Evolutionary conservation across 768 basidiomycete genomes (phyloP).

Genomic region (Leccinellum luteum): DNA sequence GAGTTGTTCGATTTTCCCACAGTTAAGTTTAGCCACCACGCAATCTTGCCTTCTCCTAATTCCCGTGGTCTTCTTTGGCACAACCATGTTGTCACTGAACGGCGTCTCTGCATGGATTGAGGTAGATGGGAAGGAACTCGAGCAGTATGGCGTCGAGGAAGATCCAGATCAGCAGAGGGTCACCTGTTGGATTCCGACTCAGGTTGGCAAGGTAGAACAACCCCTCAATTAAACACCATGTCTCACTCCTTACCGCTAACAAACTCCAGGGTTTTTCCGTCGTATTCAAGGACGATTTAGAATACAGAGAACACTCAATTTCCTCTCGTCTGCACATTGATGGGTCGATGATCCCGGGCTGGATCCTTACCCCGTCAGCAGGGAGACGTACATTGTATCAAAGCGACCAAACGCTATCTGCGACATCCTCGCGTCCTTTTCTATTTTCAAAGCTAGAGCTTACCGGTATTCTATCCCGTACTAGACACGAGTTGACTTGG

Average conservation of each 20-base stretch:
- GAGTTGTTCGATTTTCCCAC: neutral
- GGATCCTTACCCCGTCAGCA: neutral
- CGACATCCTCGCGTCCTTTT: slow-evolving; percentile 20
- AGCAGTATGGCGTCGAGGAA: slow-evolving; percentile 25
- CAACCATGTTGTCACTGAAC: slow-evolving; percentile 23
- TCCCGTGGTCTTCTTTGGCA: neutral
- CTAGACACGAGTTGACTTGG: too few species aligned
- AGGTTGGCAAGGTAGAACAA: slow-evolving; percentile 23
- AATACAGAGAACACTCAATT: slow-evolving; percentile 8
- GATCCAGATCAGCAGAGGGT: slow-evolving; percentile 13
- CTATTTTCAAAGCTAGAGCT: slow-evolving; percentile 27
- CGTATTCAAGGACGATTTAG: slow-evolving; percentile 13
- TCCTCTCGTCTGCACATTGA: slow-evolving; percentile 14
- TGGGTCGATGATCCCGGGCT: slow-evolving; percentile 12
- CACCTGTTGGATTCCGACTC: slow-evolving; percentile 30
- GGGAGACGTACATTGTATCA: slow-evolving; percentile 5
- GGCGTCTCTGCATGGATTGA: slow-evolving; percentile 26
- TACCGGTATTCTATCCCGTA: slow-evolving; percentile 23
- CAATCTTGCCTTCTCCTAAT: neutral
- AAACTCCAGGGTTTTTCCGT: slow-evolving; percentile 25
- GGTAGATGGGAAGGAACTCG: slow-evolving; percentile 27
- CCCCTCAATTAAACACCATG: neutral
- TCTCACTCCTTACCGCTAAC: slow-evolving; percentile 1
- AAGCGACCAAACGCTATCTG: slow-evolving; percentile 4
- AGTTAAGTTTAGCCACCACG: neutral